Evolutionary conservation across 2,329 filamentous ascomycete species (phyloP).

Genomic region (Pseudocercospora pini-densiflorae): DNA sequence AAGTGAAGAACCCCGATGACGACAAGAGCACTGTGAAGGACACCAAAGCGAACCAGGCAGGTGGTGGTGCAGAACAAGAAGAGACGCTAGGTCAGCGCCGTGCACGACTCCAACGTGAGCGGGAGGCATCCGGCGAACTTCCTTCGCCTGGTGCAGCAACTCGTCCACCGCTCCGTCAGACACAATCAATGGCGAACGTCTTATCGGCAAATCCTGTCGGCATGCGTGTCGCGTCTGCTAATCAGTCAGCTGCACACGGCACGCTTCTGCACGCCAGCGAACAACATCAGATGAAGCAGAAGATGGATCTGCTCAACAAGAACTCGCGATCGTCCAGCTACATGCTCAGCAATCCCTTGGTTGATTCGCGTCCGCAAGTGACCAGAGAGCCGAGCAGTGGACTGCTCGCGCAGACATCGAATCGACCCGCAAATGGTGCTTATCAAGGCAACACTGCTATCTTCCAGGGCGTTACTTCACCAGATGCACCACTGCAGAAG

Average conservation of each 20-base stretch:
- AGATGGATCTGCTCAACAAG: slow-evolving; percentile 41
- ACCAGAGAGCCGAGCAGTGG: slow-evolving; percentile 37
- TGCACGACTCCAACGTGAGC: slow-evolving; percentile 72
- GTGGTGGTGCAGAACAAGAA: slow-evolving; percentile 56
- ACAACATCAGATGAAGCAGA: slow-evolving; percentile 41
- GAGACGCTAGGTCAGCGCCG: slow-evolving; percentile 81
- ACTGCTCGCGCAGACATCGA: slow-evolving; percentile 25
- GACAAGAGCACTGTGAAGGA: slow-evolving; percentile 34
- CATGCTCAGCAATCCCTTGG: slow-evolving; percentile 29
- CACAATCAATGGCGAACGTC: slow-evolving; percentile 65
- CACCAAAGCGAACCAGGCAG: slow-evolving; percentile 16
- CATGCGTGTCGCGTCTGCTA: slow-evolving; percentile 16
- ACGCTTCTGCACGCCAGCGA: slow-evolving; percentile 45
- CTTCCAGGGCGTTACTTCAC: slow-evolving; percentile 8
- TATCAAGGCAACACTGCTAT: slow-evolving; percentile 33
- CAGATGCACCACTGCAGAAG: slow-evolving; percentile 8
- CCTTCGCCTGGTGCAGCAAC: slow-evolving; percentile 52
- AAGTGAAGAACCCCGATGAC: slow-evolving; percentile 43
- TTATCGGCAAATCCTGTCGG: slow-evolving; percentile 51
- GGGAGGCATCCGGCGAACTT: slow-evolving; percentile 47
- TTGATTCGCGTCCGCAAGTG: slow-evolving; percentile 34
- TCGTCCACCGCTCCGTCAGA: slow-evolving; percentile 41
- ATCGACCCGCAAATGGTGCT: slow-evolving; percentile 36
- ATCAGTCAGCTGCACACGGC: slow-evolving; percentile 36
- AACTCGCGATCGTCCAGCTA: slow-evolving; percentile 39